phyloP scores from a whole-genome alignment of 768 basidiomycete genomes.

The Suillus fuscotomentosus region DNA sequence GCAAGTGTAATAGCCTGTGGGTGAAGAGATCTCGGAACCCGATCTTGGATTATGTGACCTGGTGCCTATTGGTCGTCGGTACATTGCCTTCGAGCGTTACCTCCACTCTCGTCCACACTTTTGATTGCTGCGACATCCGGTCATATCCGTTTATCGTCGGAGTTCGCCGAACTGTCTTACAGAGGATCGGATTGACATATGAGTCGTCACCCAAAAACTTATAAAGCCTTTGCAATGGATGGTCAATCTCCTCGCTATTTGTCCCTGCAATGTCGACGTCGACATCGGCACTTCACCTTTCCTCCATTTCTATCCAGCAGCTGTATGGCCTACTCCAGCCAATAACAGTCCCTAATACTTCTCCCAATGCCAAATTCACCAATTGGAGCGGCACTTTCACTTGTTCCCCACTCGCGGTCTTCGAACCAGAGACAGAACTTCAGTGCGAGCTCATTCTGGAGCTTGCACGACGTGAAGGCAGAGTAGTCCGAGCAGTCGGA shows the following conservation, averaged over 20 bases:
- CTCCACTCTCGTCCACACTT: constrained; percentile 10
- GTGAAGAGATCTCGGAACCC: constrained; percentile 4
- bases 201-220: constrained; percentile 27
- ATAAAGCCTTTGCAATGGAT: constrained; percentile 23
- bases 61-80: constrained; percentile 11
- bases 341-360: constrained; percentile 46
- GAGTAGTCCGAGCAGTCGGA: constrained; percentile 77
- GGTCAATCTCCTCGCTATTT: constrained; percentile 37
- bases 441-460: constrained; percentile 78
- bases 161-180: constrained; percentile 11
- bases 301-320: constrained; percentile 40
- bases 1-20: constrained; percentile 5
- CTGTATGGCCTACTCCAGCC: constrained; percentile 56
- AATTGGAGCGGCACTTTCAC: constrained; percentile 89
- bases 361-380: constrained; percentile 49
- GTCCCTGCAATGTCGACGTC: constrained; percentile 36
- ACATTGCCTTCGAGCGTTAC: constrained; percentile 12
- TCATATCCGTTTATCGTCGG: constrained; percentile 15
- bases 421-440: constrained; percentile 67
- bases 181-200: constrained; percentile 27
- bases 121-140: constrained; percentile 11
- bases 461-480: constrained; percentile 71
- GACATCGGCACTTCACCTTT: constrained; percentile 29
- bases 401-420: constrained; percentile 67
- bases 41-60: constrained; percentile 10